Evolutionary conservation across 1,284 basidiomycete species (phyloP).

Genomic region (Phylloboletellus chloephorus): DNA sequence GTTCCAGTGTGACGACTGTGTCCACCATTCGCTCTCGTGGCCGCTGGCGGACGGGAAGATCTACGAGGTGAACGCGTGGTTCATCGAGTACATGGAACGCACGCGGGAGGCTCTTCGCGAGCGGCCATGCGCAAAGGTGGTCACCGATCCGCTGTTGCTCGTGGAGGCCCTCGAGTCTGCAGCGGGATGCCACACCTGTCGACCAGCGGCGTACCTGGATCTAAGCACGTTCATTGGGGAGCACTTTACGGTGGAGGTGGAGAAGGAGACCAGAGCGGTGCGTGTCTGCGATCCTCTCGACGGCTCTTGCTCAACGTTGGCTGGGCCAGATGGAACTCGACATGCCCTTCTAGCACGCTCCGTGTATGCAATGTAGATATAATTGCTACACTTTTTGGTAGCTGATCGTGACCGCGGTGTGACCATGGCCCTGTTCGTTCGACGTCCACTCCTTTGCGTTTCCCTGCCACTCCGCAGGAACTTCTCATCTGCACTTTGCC

Average conservation of each 20-base stretch:
- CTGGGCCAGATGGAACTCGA: slow-evolving; percentile 30
- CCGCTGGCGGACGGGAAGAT: slow-evolving; percentile 33
- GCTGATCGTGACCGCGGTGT: neutral
- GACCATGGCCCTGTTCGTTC: slow-evolving; percentile 17
- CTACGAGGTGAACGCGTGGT: slow-evolving; percentile 33
- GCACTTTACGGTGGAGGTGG: slow-evolving; percentile 27
- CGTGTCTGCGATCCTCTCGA: too few relatives aligned
- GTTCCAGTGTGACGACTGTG: slow-evolving; percentile 33
- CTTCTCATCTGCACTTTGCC: slow-evolving; percentile 11
- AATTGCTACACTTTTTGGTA: neutral
- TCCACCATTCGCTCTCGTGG: slow-evolving; percentile 31
- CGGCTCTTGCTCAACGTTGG: slow-evolving; percentile 1
- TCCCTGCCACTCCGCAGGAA: slow-evolving; percentile 9
- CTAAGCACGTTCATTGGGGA: slow-evolving; percentile 30
- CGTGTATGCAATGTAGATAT: neutral
- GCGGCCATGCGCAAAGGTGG: slow-evolving; percentile 29
- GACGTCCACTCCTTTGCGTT: neutral
- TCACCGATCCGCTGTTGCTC: slow-evolving; percentile 28
- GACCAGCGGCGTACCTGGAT: slow-evolving; percentile 28
- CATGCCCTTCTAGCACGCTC: slow-evolving; percentile 24
- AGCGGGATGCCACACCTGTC: slow-evolving; percentile 25
- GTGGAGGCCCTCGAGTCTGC: slow-evolving; percentile 29
- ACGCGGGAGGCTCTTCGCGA: slow-evolving; percentile 29
- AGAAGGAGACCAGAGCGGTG: slow-evolving; percentile 28
- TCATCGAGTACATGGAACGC: slow-evolving; percentile 33